Conservation (phyloP, 2,329 filamentous ascomycete species). For the Acephala macrosclerotiorum region DNA sequence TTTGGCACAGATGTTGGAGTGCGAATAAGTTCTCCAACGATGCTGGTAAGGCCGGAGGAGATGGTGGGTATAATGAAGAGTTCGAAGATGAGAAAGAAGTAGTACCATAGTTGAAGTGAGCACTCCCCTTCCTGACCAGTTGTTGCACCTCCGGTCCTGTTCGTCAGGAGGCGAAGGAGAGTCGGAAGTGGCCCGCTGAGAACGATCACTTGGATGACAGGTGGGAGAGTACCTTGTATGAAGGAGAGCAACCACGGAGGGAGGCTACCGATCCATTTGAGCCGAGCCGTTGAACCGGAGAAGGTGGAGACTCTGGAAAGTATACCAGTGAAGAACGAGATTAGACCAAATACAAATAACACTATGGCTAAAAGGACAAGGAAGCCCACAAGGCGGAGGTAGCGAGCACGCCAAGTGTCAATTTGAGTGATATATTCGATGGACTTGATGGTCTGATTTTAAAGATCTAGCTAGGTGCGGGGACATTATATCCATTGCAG, state of each 20-base stretch:
- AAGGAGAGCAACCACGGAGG: slow-evolving; percentile 30
- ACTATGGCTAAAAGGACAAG: slow-evolving; percentile 28
- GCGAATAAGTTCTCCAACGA: slow-evolving; percentile 27
- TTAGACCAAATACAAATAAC: slow-evolving; percentile 30
- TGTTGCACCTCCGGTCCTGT: slow-evolving; percentile 36
- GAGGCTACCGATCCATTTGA: slow-evolving; percentile 29
- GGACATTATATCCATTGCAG: too few relatives aligned
- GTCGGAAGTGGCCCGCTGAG: slow-evolving; percentile 38
- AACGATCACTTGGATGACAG: slow-evolving; percentile 37
- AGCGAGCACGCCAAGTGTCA: slow-evolving; percentile 32
- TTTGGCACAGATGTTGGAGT: slow-evolving; percentile 24
- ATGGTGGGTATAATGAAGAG: slow-evolving; percentile 70
- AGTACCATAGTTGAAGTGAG: slow-evolving; percentile 69
- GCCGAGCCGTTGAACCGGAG: slow-evolving; percentile 30
- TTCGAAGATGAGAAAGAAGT: slow-evolving; percentile 74
- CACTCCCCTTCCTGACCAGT: slow-evolving; percentile 36
- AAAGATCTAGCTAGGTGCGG: too few relatives aligned
- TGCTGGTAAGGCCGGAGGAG: slow-evolving; percentile 29
- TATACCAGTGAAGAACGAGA: slow-evolving; percentile 31
- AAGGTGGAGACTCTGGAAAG: slow-evolving; percentile 29
- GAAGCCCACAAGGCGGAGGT: slow-evolving; percentile 26
- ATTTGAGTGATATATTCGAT: too few relatives aligned
- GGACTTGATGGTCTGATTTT: too few relatives aligned
- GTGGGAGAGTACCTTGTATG: slow-evolving; percentile 32
- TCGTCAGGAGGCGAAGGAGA: slow-evolving; percentile 36